Evolutionary conservation across 805 yeast species (phyloP).

Genomic region (Peterozyma toletana): DNA sequence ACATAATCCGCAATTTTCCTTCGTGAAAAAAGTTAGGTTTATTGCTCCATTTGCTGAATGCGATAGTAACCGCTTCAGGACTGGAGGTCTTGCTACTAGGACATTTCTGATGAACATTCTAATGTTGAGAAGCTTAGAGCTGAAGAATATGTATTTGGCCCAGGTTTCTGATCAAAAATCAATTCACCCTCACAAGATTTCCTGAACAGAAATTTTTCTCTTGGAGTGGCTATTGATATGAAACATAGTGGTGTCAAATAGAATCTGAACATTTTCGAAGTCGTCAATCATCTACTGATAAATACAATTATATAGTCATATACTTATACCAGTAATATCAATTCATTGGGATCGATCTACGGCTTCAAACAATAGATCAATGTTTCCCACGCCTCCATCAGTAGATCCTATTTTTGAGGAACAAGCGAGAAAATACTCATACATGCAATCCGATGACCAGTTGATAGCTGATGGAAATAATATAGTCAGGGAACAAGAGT

Average conservation of each 20-base stretch:
- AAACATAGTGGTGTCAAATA: no score
- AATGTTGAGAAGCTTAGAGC: no score
- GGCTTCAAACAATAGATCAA: background rate
- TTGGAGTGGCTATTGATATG: background rate
- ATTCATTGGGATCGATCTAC: no score
- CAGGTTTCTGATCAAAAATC: no score
- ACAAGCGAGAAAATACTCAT: slow-evolving; percentile 7
- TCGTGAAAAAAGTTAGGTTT: slow-evolving; percentile 54
- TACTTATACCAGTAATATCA: background rate
- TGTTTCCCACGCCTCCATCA: slow-evolving; percentile 7
- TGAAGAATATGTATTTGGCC: no score
- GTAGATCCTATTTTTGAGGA: slow-evolving; percentile 6
- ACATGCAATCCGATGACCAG: background rate
- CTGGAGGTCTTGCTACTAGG: no score
- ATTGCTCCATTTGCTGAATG: slow-evolving; percentile 1
- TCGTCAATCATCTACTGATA: background rate
- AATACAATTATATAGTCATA: background rate
- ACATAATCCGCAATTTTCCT: slow-evolving; percentile 64
- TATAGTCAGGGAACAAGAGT: background rate
- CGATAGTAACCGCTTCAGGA: no score
- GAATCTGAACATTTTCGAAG: background rate
- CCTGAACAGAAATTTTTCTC: background rate
- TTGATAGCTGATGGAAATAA: background rate
- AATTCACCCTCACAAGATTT: background rate
- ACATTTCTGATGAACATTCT: no score